Evolutionary conservation across 345 rosid genomes (phyloP), one percentile per base, ranked within the genome.

Genomic region (Citrus cavaleriei): DNA sequence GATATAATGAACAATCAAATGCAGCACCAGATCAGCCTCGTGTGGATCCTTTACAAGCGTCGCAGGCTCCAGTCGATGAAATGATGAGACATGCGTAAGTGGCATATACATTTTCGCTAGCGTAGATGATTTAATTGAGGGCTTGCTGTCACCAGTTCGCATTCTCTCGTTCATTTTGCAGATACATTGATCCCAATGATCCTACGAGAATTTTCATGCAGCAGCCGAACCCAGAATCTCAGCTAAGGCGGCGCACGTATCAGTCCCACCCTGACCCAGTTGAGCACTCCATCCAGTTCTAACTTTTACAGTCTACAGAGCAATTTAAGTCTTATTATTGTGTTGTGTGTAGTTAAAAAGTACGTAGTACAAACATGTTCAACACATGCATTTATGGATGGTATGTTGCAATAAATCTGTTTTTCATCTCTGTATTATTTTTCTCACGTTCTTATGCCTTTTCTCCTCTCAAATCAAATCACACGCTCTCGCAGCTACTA

Each of bases 1-100:
- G 64, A 46, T 84, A 87, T 80, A 90, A 87, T 80, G 89, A 89
- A 74, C 94, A 86, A 73, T 70, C 80, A 78, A 91, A 87, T 71
- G 54, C 86, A 24, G 85, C 61, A 35, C 71, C 86, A 37, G 85
- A 83, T 12, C 49, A 42, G 24, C 87, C 90, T 63, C 87, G 68
- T 10, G 81, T 87, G 57, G 94, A 93, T 91, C 99, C 98, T 34
- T 87, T 96, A 61, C 97, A 86, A 80, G 98, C 98, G 2, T 89
- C 94, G 7, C 89, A 90, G 63, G 88, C 95, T 72, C 99, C 99
- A 8, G 98, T 94, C 37, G 98, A 94, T 79, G 95, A 96, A 81
- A 91, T 96, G 98, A 96, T 94, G 94, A 37, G 98, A 91, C 95
- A 94, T 70, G 99, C 97, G 99, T 96, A 85, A 94, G 99, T 81